Percentiles rank a stretch among this genome's conserved stretches.
These are phyloP conservation scores for Malus asiatica DNA, from an alignment of 306 rosid species.

Conservation along the genomic window DNA sequence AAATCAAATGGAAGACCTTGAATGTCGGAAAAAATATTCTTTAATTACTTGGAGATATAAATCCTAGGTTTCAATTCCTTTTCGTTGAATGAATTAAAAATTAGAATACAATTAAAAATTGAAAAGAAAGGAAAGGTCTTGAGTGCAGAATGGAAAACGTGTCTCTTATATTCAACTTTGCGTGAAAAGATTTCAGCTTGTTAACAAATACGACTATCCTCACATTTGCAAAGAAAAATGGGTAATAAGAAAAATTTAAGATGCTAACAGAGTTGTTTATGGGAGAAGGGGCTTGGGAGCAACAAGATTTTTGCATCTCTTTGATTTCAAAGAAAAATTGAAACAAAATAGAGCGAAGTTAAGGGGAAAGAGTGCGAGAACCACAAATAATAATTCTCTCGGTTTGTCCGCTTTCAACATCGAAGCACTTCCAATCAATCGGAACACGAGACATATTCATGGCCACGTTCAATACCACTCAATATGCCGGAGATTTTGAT, in stretches of 20 bases:
- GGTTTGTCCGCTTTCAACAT: conserved; percentile 10
- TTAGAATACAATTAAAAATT: not conserved
- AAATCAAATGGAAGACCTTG: not conserved
- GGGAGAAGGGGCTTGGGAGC: not conserved
- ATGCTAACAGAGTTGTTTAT: not conserved
- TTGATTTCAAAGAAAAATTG: not conserved
- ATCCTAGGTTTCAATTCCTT: not conserved
- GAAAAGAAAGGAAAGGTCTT: not conserved
- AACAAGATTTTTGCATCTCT: not conserved
- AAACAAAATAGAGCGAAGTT: not conserved
- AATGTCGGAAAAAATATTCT: not conserved
- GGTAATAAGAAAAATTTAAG: not conserved
- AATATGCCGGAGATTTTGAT: not conserved
- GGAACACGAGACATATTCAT: conserved; percentile 14
- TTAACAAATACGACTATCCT: not conserved
- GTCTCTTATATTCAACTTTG: no score
- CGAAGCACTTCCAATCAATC: conserved; percentile 18
- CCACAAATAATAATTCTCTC: not conserved
- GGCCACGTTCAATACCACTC: conserved; percentile 52
- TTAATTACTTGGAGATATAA: not conserved
- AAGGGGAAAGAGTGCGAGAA: conserved; percentile 1
- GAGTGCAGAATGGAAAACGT: no score
- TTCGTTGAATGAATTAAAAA: not conserved
- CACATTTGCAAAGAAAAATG: not conserved
- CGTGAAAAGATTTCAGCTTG: not conserved